Base-by-base conservation (phyloP, 1,139 yeast species). In the Taiozyma sp. region DNA sequence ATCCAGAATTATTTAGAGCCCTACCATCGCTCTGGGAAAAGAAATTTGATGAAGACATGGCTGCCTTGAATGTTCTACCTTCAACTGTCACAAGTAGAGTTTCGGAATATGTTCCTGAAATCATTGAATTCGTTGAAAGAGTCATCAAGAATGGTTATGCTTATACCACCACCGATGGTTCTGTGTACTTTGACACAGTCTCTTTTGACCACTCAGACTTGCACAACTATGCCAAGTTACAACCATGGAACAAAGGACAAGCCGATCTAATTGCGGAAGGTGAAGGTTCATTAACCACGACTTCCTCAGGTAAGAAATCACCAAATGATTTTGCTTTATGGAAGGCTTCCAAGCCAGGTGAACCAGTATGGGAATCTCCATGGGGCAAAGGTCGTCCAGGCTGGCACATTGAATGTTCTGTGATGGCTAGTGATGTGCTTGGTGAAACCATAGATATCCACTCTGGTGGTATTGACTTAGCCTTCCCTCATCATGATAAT, bases 301-400 rank as follows among this genome's bases (percentile, higher is more conserved):
- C 73, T 41, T 67, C 68, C 24, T 72, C 80, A 36, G 80, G 81
- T 16, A 92, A 92, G 71, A 80, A 77, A 61, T 85, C 83, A 53
- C 70, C 87, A 5, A 87, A 90, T 32, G 99, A 93, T 70, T 93
- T 93, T 71, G 99, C 99, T 0, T 76, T 93, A 43, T 93, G 99
- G 99, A 93, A 93, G 68, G 84, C 93, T 2, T 87, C 96, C 16
- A 93, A 93, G 67, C 93, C 96, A 1, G 99, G 99, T 61, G 99
- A 93, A 72, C 99, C 99, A 22, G 80, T 83, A 45, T 93, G 99
- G 98, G 79, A 78, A 3, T 89, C 97, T 3, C 92, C 95, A 42
- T 93, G 98, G 98, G 99, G 99, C 38, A 76, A 78, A 54, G 99
- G 99, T 47, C 86, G 99, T 68, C 99, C 99, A 4, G 99, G 99